These are phyloP conservation scores for Debaryomyces hansenii DNA, from an alignment of 805 yeast genomes.

Conservation along the genomic window DNA sequence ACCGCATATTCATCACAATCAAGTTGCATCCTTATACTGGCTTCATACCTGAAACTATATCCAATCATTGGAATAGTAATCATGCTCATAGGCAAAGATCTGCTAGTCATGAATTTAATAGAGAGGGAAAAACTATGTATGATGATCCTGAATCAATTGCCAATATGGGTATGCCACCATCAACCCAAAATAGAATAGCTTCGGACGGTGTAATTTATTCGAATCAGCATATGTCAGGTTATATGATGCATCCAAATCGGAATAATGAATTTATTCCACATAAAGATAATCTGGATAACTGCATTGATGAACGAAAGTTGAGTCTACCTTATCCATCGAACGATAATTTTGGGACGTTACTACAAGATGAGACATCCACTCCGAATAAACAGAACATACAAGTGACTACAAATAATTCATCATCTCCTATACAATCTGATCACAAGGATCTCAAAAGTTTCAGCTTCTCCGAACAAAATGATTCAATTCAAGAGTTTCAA, in stretches of 20 bases:
- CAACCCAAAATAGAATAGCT: slow-evolving; percentile 9
- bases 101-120: slow-evolving; percentile 21
- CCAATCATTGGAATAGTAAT: background rate
- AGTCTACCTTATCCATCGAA: slow-evolving; percentile 1
- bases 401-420: background rate
- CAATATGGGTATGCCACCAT: background rate
- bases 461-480: slow-evolving; percentile 27
- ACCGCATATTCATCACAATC: background rate
- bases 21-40: slow-evolving; percentile 4
- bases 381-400: background rate
- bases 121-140: slow-evolving; percentile 12
- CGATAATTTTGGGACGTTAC: slow-evolving; percentile 7
- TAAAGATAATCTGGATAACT: background rate
- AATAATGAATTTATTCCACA: background rate
- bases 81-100: slow-evolving; percentile 11
- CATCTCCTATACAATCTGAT: background rate
- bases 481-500: slow-evolving; percentile 19
- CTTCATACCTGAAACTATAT: slow-evolving; percentile 1
- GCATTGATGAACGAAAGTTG: background rate
- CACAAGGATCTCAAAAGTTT: slow-evolving; percentile 7
- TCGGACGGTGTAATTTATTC: slow-evolving; percentile 23
- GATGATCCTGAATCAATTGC: background rate
- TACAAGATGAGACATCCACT: slow-evolving; percentile 1
- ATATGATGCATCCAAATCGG: background rate
- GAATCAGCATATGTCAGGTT: too few relatives aligned